These are phyloP conservation scores for Aspergillus candidus DNA, from an alignment of 2,329 filamentous ascomycete genomes.

Conservation along the genomic window DNA sequence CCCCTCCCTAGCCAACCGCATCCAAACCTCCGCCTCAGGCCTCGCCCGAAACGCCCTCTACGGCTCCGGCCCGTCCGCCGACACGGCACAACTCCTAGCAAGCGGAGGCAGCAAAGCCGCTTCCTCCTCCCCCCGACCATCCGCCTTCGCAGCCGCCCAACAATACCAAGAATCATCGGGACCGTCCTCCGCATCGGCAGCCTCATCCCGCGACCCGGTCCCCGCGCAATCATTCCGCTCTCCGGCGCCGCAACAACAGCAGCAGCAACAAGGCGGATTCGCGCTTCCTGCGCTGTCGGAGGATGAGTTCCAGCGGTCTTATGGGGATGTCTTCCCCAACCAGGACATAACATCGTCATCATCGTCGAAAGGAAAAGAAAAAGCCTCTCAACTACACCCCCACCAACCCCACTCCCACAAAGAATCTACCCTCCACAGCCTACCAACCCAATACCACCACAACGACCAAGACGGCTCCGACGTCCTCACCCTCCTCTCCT, in stretches of 20 bases:
- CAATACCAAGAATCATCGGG: constrained; percentile 9
- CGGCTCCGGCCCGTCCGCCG: constrained; percentile 14
- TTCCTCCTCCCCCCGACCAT: constrained; percentile 6
- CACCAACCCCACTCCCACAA: neutral
- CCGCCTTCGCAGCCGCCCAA: constrained; percentile 16
- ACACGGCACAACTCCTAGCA: constrained; percentile 18
- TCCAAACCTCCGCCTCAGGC: constrained; percentile 31
- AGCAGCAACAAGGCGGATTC: constrained; percentile 9
- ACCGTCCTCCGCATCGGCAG: constrained; percentile 8
- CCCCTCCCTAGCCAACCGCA: constrained; percentile 22
- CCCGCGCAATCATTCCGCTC: constrained; percentile 21
- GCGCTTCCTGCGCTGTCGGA: constrained; percentile 14
- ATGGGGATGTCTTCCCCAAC: neutral
- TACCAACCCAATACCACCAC: constrained; percentile 2
- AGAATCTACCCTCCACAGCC: constrained; percentile 14
- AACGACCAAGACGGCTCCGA: constrained; percentile 34
- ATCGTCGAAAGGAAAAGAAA: constrained; percentile 13
- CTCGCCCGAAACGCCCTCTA: constrained; percentile 30
- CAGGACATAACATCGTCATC: too few relatives aligned
- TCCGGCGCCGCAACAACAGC: neutral
- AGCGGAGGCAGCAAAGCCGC: constrained; percentile 17
- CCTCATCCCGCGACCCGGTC: neutral
- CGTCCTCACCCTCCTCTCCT: constrained; percentile 36
- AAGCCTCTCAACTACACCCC: constrained; percentile 4
- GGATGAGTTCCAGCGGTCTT: constrained; percentile 19